Conservation (phyloP, 2,329 filamentous ascomycete species). For the Neofusicoccum laricinum region DNA sequence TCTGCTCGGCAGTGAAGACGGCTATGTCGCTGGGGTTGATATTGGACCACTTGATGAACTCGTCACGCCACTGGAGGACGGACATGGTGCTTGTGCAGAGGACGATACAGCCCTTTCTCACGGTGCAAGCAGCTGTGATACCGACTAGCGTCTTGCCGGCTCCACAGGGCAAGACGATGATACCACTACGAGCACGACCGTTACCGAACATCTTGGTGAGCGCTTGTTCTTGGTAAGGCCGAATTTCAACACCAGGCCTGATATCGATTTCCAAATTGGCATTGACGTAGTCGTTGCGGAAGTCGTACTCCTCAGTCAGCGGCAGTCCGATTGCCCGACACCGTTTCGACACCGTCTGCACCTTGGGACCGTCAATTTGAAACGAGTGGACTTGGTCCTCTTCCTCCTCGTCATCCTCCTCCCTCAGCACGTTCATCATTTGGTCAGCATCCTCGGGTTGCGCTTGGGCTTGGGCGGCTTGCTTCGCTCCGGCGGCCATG, state of each 20-base stretch:
- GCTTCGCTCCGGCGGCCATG: constrained; percentile 82
- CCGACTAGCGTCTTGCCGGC: constrained; percentile 96
- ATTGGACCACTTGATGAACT: constrained; percentile 99
- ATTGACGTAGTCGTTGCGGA: constrained; percentile 85
- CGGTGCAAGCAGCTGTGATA: constrained; percentile 96
- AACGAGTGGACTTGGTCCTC: constrained; percentile 89
- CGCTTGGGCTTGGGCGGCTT: constrained; percentile 56
- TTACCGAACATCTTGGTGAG: constrained; percentile 99
- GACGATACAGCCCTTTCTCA: constrained; percentile 94
- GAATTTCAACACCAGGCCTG: constrained; percentile 82
- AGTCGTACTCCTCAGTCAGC: constrained; percentile 95
- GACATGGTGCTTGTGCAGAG: constrained; percentile 98
- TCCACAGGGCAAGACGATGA: constrained; percentile 94
- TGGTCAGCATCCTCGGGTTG: constrained; percentile 45
- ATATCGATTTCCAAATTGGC: constrained; percentile 92
- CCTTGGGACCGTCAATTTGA: constrained; percentile 77
- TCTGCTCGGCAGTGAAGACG: constrained; percentile 91
- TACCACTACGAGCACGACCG: constrained; percentile 91
- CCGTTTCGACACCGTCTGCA: constrained; percentile 84
- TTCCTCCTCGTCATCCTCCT: constrained; percentile 84
- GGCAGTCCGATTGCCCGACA: constrained; percentile 85
- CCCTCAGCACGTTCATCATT: constrained; percentile 63
- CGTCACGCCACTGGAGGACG: constrained; percentile 91
- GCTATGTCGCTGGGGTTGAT: constrained; percentile 91
- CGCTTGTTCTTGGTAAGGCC: constrained; percentile 94